Percentiles rank a stretch among this genome's conserved stretches.
Evolutionary conservation across 1,139 yeast species (phyloP).

Genomic region (Yamadazyma membranifaciens): DNA sequence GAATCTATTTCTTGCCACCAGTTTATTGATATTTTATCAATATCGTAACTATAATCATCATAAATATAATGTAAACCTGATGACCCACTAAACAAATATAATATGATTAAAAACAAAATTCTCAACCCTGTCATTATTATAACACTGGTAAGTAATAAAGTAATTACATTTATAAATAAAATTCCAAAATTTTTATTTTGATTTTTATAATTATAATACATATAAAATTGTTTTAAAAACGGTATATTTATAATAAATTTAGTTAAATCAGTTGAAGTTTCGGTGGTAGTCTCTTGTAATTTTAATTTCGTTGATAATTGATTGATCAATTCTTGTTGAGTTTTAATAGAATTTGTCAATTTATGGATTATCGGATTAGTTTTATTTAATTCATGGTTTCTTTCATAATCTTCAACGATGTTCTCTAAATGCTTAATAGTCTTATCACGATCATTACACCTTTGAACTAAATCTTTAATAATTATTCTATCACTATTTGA

Average conservation of each 20-base stretch:
- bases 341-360: constrained; percentile 17
- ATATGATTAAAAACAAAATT: constrained; percentile 9
- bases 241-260: constrained; percentile 28
- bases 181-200: constrained; percentile 22
- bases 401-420: constrained; percentile 24
- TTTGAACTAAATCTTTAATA: constrained; percentile 13
- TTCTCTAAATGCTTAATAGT: constrained; percentile 21
- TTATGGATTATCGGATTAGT: constrained; percentile 17
- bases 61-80: constrained; percentile 17
- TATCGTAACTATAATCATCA: constrained; percentile 17
- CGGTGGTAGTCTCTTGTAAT: constrained; percentile 5
- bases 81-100: constrained; percentile 1
- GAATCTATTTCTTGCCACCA: constrained; percentile 39
- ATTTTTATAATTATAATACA: constrained; percentile 26
- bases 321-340: constrained; percentile 25
- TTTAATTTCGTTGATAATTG: constrained; percentile 21
- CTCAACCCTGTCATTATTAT: constrained; percentile 15
- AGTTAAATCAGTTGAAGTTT: constrained; percentile 10
- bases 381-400: constrained; percentile 18
- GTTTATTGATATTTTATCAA: constrained; percentile 13
- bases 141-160: constrained; percentile 23
- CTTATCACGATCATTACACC: constrained; percentile 21
- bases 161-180: constrained; percentile 20
- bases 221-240: constrained; percentile 31
- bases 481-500: constrained; percentile 8